These are phyloP conservation scores for Symbiodinium pilosum DNA, from an alignment of 73 alveolate genomes.

Conservation along the genomic window DNA sequence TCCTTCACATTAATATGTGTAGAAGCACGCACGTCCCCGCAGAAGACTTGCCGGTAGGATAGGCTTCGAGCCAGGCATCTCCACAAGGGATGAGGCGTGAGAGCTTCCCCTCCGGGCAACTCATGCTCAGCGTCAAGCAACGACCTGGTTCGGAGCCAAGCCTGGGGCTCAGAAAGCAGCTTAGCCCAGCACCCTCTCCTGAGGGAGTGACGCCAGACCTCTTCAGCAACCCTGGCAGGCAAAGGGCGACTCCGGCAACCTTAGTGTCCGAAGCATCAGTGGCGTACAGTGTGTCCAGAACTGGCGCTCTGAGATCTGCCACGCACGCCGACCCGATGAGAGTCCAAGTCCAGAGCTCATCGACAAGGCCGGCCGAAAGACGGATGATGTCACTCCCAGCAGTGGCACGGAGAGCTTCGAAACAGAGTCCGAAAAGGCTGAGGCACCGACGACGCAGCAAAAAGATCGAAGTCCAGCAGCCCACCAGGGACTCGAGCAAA, in stretches of 20 bases:
- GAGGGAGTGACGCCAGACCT: neutral
- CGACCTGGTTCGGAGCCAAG: neutral
- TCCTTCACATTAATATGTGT: neutral
- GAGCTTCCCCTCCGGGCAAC: neutral
- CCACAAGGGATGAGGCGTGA: neutral
- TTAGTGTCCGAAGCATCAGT: neutral
- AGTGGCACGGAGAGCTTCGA: neutral
- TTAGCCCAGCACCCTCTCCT: neutral
- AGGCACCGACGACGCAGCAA: neutral
- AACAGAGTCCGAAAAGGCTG: neutral
- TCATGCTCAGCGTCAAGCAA: neutral
- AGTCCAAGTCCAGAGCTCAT: neutral
- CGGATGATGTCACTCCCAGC: neutral
- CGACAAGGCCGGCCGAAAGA: neutral
- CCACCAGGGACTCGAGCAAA: neutral
- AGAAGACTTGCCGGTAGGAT: neutral
- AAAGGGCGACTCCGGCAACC: neutral
- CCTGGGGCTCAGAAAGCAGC: neutral
- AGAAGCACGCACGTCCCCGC: no score
- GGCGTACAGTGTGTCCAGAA: neutral
- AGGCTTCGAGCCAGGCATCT: neutral
- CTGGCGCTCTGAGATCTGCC: neutral
- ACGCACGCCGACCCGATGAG: neutral
- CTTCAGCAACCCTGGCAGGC: neutral
- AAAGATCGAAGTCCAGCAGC: neutral